phyloP scores from a whole-genome alignment of 2,329 filamentous ascomycete species.

The Talaromyces sp. region DNA sequence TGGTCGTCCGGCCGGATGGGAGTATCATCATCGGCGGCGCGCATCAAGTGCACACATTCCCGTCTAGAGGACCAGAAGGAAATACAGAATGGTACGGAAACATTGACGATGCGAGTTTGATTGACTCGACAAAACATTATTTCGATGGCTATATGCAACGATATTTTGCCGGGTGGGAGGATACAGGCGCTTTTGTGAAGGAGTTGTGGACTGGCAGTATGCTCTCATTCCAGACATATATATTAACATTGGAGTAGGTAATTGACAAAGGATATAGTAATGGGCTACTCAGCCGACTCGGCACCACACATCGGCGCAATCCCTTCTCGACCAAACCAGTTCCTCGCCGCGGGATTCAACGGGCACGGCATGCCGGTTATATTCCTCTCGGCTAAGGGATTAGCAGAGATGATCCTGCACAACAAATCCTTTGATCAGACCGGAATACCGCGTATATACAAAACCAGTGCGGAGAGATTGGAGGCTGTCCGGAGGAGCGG shows the following conservation, averaged over 20 bases:
- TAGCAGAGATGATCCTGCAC: conserved; percentile 52
- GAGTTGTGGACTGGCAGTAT: conserved; percentile 35
- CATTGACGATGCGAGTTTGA: conserved; percentile 48
- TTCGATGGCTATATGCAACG: conserved; percentile 37
- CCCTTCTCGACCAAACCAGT: conserved; percentile 46
- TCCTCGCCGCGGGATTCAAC: conserved; percentile 58
- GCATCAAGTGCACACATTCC: conserved; percentile 40
- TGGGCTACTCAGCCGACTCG: conserved; percentile 50
- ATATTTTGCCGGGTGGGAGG: conserved; percentile 34
- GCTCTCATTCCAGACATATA: conserved; percentile 7
- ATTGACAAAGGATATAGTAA: conserved; percentile 32
- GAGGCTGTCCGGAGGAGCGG: conserved; percentile 9
- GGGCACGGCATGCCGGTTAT: conserved; percentile 65
- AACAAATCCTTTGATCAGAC: conserved; percentile 26
- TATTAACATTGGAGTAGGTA: background rate
- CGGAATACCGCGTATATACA: conserved; percentile 30
- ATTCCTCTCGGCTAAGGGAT: conserved; percentile 54
- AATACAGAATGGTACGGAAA: conserved; percentile 42
- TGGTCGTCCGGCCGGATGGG: conserved; percentile 54
- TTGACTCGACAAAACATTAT: conserved; percentile 40
- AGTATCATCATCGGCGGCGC: conserved; percentile 61
- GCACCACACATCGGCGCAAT: conserved; percentile 51
- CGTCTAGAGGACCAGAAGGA: background rate
- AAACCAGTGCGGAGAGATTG: conserved; percentile 25
- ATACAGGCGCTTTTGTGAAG: conserved; percentile 29